phyloP scores from a whole-genome alignment of 345 rosid species.

The Rhizophora apiculata region DNA sequence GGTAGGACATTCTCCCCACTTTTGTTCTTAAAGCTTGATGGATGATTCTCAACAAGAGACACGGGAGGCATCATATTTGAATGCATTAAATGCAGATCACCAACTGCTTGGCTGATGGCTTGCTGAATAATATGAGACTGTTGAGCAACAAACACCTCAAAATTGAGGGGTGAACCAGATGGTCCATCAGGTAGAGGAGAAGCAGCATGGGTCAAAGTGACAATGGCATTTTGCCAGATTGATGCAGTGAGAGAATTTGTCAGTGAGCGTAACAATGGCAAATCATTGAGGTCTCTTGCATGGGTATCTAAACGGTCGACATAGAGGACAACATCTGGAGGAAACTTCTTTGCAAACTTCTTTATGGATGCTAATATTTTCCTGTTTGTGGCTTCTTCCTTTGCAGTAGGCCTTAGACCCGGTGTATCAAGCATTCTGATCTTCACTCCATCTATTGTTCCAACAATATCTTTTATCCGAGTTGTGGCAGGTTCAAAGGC shows the following conservation, averaged over 20 bases:
- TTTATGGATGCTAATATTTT: conserved; percentile 56
- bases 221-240: conserved; percentile 59
- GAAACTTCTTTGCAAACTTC: conserved; percentile 45
- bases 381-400: conserved; percentile 46
- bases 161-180: conserved; percentile 40
- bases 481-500: conserved; percentile 57
- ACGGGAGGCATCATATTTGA: conserved; percentile 46
- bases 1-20: conserved; percentile 33
- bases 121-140: conserved; percentile 43
- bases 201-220: conserved; percentile 64
- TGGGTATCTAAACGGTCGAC: conserved; percentile 62
- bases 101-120: conserved; percentile 46
- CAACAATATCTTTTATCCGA: conserved; percentile 43
- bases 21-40: conserved; percentile 25
- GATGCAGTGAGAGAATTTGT: conserved; percentile 49
- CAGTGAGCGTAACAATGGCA: conserved; percentile 42
- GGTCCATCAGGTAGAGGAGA: conserved; percentile 53
- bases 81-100: conserved; percentile 40
- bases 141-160: conserved; percentile 45
- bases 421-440: conserved; percentile 69
- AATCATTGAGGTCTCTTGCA: conserved; percentile 35
- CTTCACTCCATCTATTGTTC: conserved; percentile 45
- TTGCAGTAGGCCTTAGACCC: conserved; percentile 52
- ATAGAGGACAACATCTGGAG: conserved; percentile 67
- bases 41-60: conserved; percentile 56